Base-by-base conservation (phyloP, 257 asterid species). In the Petrea volubilis region DNA sequence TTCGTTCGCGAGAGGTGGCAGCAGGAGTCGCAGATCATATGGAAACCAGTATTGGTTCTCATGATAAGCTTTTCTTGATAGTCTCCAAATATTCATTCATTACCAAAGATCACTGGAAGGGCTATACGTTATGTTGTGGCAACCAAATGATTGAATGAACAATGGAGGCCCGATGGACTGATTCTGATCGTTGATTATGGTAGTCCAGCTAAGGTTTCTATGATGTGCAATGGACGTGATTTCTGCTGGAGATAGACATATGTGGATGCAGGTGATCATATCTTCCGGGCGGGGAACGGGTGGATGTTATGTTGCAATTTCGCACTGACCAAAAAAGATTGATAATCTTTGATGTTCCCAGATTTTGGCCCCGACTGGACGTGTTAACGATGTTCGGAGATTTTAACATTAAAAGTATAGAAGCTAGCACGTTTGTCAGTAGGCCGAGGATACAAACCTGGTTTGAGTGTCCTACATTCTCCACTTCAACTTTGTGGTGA, bases 1-100 rank as follows among this genome's bases (percentile, higher is more conserved):
- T 49, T 69, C 84, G 1, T 89, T n/a, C 41, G 96, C 81, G 60
- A 81, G 89, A 82, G 75, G 83, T 74, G 68, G 72, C 60, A 60
- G 68, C 46, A 83, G 96, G 78, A 77, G 86, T 25, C 75, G 85
- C 81, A 83, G 81, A 79, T 69, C 94, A 36, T 76, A 77, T 44
- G 85, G 83, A 71, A 79, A 71, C 79, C 52, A 85, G 46, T 74
- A 80, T 74, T 77, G 89, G 88, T 80, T 80, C 31, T 60, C 76
- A 1, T 76, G 83, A 79, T 44, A 44, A 20, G 59, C 52, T 43
- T 58, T 50, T 14, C 60, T 7, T 20, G 60, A 67, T 27, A 64
- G 18, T 56, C 34, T 64, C 58, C 64, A 76, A 20, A 15, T 47
- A 33, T 62, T 46, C 31, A 18, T 44, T 60, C 64, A 7, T 33